Conservation (phyloP, 495 filamentous ascomycete genomes). For the Podospora conica region DNA sequence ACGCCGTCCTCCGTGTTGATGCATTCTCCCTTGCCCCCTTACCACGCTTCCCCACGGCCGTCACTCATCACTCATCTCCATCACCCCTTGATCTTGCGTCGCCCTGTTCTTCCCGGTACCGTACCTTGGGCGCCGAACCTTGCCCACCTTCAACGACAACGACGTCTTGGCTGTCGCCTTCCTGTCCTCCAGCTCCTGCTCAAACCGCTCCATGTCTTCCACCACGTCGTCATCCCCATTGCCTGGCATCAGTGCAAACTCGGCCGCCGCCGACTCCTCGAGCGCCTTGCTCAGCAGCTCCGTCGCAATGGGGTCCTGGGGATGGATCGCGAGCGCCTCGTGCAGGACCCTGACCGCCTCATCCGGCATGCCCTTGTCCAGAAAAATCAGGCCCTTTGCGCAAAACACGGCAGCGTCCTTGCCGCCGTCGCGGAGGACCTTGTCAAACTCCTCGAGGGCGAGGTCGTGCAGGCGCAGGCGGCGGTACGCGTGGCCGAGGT, state of each 20-base stretch:
- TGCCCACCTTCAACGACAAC: slow-evolving; percentile 16
- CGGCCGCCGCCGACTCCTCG: slow-evolving; percentile 55
- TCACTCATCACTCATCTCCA: slow-evolving; percentile 20
- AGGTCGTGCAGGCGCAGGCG: slow-evolving; percentile 62
- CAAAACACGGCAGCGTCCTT: slow-evolving; percentile 64
- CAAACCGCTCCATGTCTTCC: slow-evolving; percentile 31
- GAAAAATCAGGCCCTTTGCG: slow-evolving; percentile 67
- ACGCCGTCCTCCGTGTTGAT: neutral
- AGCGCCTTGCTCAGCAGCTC: slow-evolving; percentile 69
- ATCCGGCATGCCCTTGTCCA: slow-evolving; percentile 59
- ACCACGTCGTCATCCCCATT: slow-evolving; percentile 20
- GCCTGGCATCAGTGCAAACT: slow-evolving; percentile 4
- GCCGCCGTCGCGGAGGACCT: slow-evolving; percentile 71
- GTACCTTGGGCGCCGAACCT: neutral
- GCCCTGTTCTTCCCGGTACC: slow-evolving; percentile 22
- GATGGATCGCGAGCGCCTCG: slow-evolving; percentile 66
- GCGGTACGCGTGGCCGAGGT: slow-evolving; percentile 81
- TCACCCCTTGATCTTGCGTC: slow-evolving; percentile 9
- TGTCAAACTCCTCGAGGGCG: slow-evolving; percentile 71
- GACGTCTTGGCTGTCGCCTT: slow-evolving; percentile 22
- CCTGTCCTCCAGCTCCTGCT: slow-evolving; percentile 25
- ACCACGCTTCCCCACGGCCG: neutral
- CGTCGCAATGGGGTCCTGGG: slow-evolving; percentile 66
- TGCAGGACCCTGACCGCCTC: slow-evolving; percentile 64
- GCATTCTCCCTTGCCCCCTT: neutral